Evolutionary conservation across 305 asterid species (phyloP).

Genomic region (Fraxinus nigra): DNA sequence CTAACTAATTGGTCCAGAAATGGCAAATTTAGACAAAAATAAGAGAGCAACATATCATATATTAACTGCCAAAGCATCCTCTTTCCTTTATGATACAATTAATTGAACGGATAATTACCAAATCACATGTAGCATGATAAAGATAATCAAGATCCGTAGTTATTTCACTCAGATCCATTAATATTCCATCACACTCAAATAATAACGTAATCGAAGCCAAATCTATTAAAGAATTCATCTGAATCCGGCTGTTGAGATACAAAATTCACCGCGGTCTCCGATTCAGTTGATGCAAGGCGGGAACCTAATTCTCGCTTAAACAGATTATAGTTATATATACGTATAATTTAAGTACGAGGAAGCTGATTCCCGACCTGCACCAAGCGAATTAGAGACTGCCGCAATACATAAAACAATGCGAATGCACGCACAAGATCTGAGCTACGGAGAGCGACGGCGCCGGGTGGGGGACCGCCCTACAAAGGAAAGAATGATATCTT

Average conservation of each 20-base stretch:
- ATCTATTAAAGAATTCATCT: not conserved
- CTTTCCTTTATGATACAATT: not conserved
- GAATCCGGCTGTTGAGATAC: not conserved
- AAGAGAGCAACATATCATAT: not conserved
- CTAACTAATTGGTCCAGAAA: not conserved
- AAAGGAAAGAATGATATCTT: not conserved
- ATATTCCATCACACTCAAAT: not conserved
- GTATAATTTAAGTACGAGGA: not conserved
- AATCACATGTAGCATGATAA: not conserved
- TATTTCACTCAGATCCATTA: not conserved
- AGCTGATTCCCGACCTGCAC: constrained; percentile 32
- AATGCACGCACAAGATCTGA: not conserved
- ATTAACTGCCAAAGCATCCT: not conserved
- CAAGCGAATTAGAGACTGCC: constrained; percentile 32
- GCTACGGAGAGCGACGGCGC: not conserved
- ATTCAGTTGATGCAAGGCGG: constrained; percentile 39
- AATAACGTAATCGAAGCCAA: not conserved
- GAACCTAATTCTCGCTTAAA: constrained; percentile 11
- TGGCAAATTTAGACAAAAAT: not conserved
- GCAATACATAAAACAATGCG: not conserved
- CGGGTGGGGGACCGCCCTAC: not conserved
- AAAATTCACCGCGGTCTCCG: constrained; percentile 20
- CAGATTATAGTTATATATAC: not conserved
- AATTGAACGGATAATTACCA: not conserved
- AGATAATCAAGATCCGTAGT: not conserved